Percentiles rank a stretch among this genome's conserved stretches.
Evolutionary conservation across 495 filamentous ascomycete species (phyloP).

Genomic region (Thermothielavioides terrestris): DNA sequence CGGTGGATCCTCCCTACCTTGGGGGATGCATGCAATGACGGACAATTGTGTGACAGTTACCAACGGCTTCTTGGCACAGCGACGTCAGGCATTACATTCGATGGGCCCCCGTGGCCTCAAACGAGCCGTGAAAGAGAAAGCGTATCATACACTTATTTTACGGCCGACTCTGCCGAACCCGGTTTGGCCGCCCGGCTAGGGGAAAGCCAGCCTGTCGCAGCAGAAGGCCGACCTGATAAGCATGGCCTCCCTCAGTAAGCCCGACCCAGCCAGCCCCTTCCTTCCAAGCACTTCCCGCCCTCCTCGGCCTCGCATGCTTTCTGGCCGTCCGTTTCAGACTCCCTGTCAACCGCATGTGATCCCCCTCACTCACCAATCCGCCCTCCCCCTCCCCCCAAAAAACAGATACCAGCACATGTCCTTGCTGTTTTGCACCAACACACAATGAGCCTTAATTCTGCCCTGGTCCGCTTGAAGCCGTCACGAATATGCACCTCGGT

Average conservation of each 20-base stretch:
- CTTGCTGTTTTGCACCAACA: no score
- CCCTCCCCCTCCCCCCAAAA: no score
- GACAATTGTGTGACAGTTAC: neutral
- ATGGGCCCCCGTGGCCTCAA: neutral
- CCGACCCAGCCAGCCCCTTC: constrained; percentile 5
- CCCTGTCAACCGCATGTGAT: neutral
- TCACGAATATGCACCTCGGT: no score
- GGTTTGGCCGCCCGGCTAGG: neutral
- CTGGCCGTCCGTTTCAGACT: no score
- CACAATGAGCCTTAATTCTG: no score
- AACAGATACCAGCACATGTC: no score
- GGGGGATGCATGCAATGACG: no score
- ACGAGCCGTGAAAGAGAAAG: neutral
- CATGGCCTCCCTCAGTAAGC: constrained; percentile 35
- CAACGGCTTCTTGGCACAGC: constrained; percentile 6
- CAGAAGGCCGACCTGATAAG: neutral
- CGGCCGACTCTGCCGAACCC: neutral
- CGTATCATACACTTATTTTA: no score
- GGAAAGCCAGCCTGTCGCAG: neutral
- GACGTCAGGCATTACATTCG: constrained; percentile 16
- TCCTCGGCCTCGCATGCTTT: no score
- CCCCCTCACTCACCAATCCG: neutral
- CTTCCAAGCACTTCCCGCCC: neutral
- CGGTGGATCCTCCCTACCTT: no score
- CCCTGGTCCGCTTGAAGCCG: no score